Conservation (phyloP, 2,329 filamentous ascomycete genomes). For the Hypoxylon sp. region DNA sequence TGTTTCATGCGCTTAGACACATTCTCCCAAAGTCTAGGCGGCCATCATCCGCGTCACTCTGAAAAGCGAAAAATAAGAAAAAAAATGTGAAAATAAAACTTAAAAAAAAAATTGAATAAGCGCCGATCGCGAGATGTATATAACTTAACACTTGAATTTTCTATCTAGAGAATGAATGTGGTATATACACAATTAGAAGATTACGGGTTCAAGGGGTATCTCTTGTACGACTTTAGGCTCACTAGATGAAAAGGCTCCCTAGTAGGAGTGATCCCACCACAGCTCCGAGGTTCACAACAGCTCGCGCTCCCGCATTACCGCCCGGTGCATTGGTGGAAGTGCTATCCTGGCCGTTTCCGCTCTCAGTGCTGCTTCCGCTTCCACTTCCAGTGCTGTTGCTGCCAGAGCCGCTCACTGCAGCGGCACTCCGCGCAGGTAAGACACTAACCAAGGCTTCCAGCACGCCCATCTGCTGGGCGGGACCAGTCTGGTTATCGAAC, state of each 20-base stretch:
- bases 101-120: background rate
- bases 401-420: background rate
- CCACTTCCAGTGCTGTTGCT: conserved; percentile 11
- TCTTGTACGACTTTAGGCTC: background rate
- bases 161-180: conserved; percentile 1
- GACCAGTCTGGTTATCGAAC: conserved; percentile 62
- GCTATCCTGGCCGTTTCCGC: background rate
- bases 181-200: conserved; percentile 3
- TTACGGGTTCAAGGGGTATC: background rate
- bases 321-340: background rate
- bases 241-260: conserved; percentile 25
- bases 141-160: background rate
- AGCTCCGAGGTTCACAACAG: conserved; percentile 9
- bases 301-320: conserved; percentile 8
- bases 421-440: conserved; percentile 15
- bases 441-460: conserved; percentile 60
- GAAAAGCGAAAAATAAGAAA: background rate
- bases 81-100: no score
- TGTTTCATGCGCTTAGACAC: background rate
- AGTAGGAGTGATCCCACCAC: conserved; percentile 23
- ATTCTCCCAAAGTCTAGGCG: background rate
- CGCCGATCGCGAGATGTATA: background rate
- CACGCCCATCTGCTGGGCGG: conserved; percentile 68
- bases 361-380: conserved; percentile 4
- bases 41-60: background rate